Percentiles rank a stretch among this genome's conserved stretches.
These are phyloP conservation scores for rapeseed (Brassica napus) DNA, from an alignment of 345 rosid species.

Conservation along the genomic window Da-Ae NC_063447.1:2896501-2897000, in stretches of 20 bases:
- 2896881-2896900: conserved; percentile 24
- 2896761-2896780: conserved; percentile 9
- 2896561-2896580: neutral
- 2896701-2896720: neutral
- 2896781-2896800: conserved; percentile 46
- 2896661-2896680: conserved; percentile 16
- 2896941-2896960: conserved; percentile 33
- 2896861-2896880: conserved; percentile 27
- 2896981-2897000: conserved; percentile 47
- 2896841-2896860: conserved; percentile 52
- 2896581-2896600: neutral
- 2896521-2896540: neutral
- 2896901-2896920: conserved; percentile 34
- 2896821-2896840: conserved; percentile 83
- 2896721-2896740: conserved; percentile 6
- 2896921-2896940: conserved; percentile 38
- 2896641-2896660: neutral
- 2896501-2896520: conserved; percentile 42
- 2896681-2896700: neutral
- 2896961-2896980: conserved; percentile 24
- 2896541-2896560: neutral
- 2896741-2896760: neutral
- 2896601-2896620: neutral
- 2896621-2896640: neutral
- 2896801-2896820: conserved; percentile 78